Evolutionary conservation across 495 filamentous ascomycete species (phyloP).

Genomic region (Aspergillus sparsus): DNA sequence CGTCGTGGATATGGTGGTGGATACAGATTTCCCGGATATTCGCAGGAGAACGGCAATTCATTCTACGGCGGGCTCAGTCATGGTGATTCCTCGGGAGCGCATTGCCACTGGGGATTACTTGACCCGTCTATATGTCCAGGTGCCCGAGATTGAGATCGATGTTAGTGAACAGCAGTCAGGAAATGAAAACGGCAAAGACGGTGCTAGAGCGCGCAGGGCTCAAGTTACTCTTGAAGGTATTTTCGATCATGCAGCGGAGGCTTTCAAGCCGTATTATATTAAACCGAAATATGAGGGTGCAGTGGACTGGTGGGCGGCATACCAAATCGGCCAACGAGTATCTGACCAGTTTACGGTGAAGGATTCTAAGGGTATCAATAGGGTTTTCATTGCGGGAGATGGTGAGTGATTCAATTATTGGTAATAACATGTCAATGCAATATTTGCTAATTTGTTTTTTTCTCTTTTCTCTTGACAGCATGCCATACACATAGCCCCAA

Average conservation of each 20-base stretch:
- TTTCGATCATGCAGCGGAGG: slow-evolving; percentile 41
- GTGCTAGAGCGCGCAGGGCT: slow-evolving; percentile 37
- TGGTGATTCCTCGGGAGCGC: slow-evolving; percentile 70
- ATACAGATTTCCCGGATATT: slow-evolving; percentile 73
- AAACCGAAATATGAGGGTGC: slow-evolving; percentile 37
- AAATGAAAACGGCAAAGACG: slow-evolving; percentile 25
- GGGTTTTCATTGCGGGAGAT: slow-evolving; percentile 70
- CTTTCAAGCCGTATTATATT: slow-evolving; percentile 52
- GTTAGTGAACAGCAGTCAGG: slow-evolving; percentile 19
- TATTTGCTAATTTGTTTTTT: slow-evolving; percentile 4
- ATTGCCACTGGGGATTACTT: slow-evolving; percentile 57
- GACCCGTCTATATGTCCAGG: slow-evolving; percentile 66
- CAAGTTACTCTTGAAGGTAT: slow-evolving; percentile 45
- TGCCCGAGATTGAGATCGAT: slow-evolving; percentile 37
- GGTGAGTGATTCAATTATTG: slow-evolving; percentile 27
- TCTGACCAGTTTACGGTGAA: slow-evolving; percentile 63
- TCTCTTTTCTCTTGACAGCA: slow-evolving; percentile 24
- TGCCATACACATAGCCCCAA: slow-evolving; percentile 70
- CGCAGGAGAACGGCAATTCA: slow-evolving; percentile 67
- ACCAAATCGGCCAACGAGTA: slow-evolving; percentile 72
- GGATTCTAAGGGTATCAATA: slow-evolving; percentile 45
- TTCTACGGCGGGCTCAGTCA: slow-evolving; percentile 63
- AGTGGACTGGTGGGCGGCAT: slow-evolving; percentile 66
- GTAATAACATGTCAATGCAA: background rate
- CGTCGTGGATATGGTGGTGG: slow-evolving; percentile 64